A percentile compares a stretch with the other conserved stretches of the same genome.
These are phyloP conservation scores for Paramecium sonneborni DNA, from an alignment of 73 alveolate species.

Conservation along the genomic window DNA sequence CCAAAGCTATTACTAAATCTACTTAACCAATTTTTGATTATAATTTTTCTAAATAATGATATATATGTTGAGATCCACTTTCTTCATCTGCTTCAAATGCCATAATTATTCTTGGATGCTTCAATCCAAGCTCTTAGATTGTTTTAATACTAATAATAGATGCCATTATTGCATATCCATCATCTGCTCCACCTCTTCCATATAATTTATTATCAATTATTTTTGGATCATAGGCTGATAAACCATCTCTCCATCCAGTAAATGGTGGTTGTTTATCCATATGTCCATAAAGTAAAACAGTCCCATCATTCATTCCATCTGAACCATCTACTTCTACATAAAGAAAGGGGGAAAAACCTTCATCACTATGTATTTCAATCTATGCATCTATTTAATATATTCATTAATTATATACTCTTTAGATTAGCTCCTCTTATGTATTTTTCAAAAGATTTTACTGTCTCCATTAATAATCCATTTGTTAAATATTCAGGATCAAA, in stretches of 20 bases:
- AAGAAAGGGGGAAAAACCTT: conserved; percentile 77
- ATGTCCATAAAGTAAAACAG: conserved; percentile 81
- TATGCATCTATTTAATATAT: conserved; percentile 61
- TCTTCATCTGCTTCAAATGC: conserved; percentile 85
- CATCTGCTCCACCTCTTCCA: conserved; percentile 93
- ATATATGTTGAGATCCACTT: conserved; percentile 83
- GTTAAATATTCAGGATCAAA: conserved; percentile 2
- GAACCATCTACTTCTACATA: conserved; percentile 71
- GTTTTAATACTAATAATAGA: conserved; percentile 76
- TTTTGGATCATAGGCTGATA: conserved; percentile 76
- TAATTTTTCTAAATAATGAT: conserved; percentile 74
- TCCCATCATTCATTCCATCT: conserved; percentile 62
- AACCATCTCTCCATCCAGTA: conserved; percentile 85
- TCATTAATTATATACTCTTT: neutral
- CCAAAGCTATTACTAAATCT: conserved; percentile 87
- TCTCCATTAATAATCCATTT: neutral
- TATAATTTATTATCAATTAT: conserved; percentile 76
- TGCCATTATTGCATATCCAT: conserved; percentile 77
- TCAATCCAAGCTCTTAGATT: conserved; percentile 68
- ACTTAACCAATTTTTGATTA: conserved; percentile 74
- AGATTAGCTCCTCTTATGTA: neutral
- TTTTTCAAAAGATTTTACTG: neutral
- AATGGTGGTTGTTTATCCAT: conserved; percentile 83
- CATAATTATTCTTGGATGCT: conserved; percentile 74
- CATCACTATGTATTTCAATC: conserved; percentile 71